These are phyloP conservation scores for Acacia pycnantha DNA, from an alignment of 331 rosid genomes.

Conservation along the genomic window DNA sequence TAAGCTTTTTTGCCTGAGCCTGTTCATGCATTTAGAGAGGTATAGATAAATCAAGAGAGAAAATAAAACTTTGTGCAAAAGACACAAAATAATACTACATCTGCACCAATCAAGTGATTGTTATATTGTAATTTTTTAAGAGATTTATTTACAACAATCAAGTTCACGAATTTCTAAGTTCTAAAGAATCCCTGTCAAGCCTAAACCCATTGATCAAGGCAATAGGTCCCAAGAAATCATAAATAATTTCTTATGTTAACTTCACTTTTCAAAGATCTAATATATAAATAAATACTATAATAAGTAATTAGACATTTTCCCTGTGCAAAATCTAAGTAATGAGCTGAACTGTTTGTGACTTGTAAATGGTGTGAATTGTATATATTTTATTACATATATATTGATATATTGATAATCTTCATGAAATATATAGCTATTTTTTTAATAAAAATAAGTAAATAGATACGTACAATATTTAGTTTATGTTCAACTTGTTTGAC, in stretches of 20 bases:
- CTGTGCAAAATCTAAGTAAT: not conserved
- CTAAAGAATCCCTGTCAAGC: slow-evolving; percentile 1
- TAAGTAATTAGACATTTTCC: not conserved
- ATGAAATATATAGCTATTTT: slow-evolving; percentile 25
- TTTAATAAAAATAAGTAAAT: not conserved
- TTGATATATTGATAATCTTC: not conserved
- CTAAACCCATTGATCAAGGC: slow-evolving; percentile 11
- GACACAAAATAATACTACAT: slow-evolving; percentile 14
- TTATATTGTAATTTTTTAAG: not conserved
- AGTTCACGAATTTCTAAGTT: not conserved
- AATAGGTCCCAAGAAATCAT: not conserved
- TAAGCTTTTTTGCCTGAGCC: slow-evolving; percentile 79
- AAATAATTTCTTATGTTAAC: slow-evolving; percentile 7
- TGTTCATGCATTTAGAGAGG: slow-evolving; percentile 42
- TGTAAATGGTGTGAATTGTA: not conserved
- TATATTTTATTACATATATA: too few species aligned
- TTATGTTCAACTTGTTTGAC: slow-evolving; percentile 71
- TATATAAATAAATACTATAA: not conserved
- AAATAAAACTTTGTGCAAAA: slow-evolving; percentile 13
- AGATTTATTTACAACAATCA: slow-evolving; percentile 12
- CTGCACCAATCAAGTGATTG: not conserved
- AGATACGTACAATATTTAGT: slow-evolving; percentile 64
- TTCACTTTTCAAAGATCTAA: slow-evolving; percentile 13
- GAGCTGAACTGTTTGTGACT: not conserved
- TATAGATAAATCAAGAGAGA: not conserved